Evolutionary conservation across 2,329 filamentous ascomycete species (phyloP).

Genomic region (Colletotrichum sp.): DNA sequence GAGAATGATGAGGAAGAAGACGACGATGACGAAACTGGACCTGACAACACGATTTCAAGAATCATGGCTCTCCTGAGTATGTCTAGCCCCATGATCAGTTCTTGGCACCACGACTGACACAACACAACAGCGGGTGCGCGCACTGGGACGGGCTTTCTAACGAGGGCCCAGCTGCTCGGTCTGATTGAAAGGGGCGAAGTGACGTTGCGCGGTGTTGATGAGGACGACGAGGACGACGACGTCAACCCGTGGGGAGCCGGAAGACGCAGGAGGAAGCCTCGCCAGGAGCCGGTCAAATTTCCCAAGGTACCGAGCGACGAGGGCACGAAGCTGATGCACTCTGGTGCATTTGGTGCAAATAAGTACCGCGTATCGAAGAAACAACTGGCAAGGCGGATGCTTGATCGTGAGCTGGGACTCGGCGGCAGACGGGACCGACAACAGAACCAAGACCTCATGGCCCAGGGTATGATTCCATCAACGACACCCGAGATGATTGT

Average conservation of each 20-base stretch:
- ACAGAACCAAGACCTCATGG: slow-evolving; percentile 59
- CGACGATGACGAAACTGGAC: slow-evolving; percentile 21
- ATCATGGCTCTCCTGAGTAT: neutral
- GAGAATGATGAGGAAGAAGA: slow-evolving; percentile 25
- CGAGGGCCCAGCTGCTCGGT: slow-evolving; percentile 41
- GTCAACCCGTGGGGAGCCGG: slow-evolving; percentile 46
- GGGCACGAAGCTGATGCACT: slow-evolving; percentile 79
- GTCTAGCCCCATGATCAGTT: neutral
- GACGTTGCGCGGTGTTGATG: slow-evolving; percentile 38
- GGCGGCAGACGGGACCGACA: slow-evolving; percentile 62
- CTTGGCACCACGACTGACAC: slow-evolving; percentile 32
- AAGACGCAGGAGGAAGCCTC: slow-evolving; percentile 43
- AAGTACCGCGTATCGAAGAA: slow-evolving; percentile 56
- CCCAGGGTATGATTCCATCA: slow-evolving; percentile 75
- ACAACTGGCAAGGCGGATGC: slow-evolving; percentile 70
- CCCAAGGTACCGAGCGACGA: slow-evolving; percentile 84
- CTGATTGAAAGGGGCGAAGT: slow-evolving; percentile 41
- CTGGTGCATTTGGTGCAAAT: slow-evolving; percentile 78
- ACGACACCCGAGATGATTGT: slow-evolving; percentile 84
- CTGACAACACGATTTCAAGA: neutral
- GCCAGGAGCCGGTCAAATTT: slow-evolving; percentile 61
- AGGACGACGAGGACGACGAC: slow-evolving; percentile 41
- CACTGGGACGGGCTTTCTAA: slow-evolving; percentile 33
- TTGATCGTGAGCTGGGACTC: slow-evolving; percentile 83
- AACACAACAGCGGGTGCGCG: slow-evolving; percentile 27